Base-by-base conservation (phyloP, 2,329 filamentous ascomycete species). In the Ophiosphaerella korrae region DNA sequence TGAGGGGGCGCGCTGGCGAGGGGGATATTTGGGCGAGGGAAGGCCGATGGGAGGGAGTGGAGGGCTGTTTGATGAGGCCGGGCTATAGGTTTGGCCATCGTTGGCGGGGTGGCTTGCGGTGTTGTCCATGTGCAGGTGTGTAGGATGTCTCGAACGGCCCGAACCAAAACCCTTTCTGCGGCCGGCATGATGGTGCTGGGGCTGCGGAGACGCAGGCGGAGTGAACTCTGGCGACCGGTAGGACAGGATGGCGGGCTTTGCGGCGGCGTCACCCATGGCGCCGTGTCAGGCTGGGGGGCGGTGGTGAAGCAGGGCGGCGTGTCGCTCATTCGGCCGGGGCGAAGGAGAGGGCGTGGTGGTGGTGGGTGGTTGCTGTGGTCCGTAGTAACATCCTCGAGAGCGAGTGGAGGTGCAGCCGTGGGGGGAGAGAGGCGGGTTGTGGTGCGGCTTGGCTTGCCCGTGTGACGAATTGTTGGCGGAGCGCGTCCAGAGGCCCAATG, bases 1-100 rank as follows among this genome's bases (percentile, higher is more conserved):
- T 11, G 74, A 71, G 14, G 77, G 71, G 1, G 76, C 74, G 29
- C 73, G 69, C 53, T 75, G 74, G 21, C 77, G 71, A 11, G 74
- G 63, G 21, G 71, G 65, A 18, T 75, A 69, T 48, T 78, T 74
- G 33, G 77, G 76, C 42, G 74, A 74, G 24, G 75, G 74, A n/a
- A 69, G 50, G 32, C 58, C 44, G 26, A 50, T 42, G 3, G 62
- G 61, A n/a, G 57, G 62, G 14, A 71, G 61, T 21, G 68, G 62
- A 26, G 69, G 67, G 52, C 68, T 73, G 21, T 66, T 60, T 12
- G 61, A 60, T 11, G 63, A 62, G 3, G 68, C 63, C 1, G 68
- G 64, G 34, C 66, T 71, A 52, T 70, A 68, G 23, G 58, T 52
- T 21, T 57, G 53, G 47, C 65, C 62, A 26, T 70, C 64, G 55